Percentiles rank a stretch among this genome's conserved stretches.
phyloP scores from a whole-genome alignment of 495 filamentous ascomycete species.

The Aspergillus panamensis region DNA sequence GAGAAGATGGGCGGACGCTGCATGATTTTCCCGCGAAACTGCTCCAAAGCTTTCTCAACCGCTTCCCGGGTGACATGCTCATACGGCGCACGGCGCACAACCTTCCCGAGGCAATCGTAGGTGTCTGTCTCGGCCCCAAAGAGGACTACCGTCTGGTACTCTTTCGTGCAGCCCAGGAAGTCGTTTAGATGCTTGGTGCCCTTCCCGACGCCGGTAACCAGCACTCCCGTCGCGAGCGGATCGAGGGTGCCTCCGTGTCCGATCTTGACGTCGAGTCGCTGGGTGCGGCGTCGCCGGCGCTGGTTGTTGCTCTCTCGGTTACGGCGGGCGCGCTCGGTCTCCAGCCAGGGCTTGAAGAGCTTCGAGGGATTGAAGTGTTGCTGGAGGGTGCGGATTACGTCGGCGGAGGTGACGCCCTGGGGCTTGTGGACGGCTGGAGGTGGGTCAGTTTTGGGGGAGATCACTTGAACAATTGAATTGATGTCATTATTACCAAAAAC shows the following conservation, averaged over 20 bases:
- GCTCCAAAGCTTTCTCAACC: constrained; percentile 70
- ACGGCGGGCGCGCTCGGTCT: constrained; percentile 51
- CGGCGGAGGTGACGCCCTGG: constrained; percentile 73
- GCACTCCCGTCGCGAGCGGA: constrained; percentile 86
- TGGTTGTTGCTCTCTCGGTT: constrained; percentile 52
- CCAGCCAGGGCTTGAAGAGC: constrained; percentile 71
- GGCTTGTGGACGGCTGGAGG: constrained; percentile 89
- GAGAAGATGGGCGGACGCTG: constrained; percentile 91
- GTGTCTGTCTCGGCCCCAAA: constrained; percentile 93
- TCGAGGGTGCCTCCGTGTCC: constrained; percentile 96
- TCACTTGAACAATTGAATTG: neutral
- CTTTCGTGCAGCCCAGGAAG: constrained; percentile 86
- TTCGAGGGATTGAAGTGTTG: constrained; percentile 73
- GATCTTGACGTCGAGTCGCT: constrained; percentile 74
- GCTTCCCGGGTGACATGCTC: constrained; percentile 71
- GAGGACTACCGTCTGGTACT: constrained; percentile 81
- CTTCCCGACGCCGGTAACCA: constrained; percentile 80
- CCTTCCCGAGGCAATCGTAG: constrained; percentile 81
- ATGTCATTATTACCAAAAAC: constrained; percentile 56
- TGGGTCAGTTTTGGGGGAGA: neutral
- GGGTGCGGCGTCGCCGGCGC: constrained; percentile 51
- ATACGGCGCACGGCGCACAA: constrained; percentile 68
- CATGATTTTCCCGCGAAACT: constrained; percentile 82
- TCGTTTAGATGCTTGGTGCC: constrained; percentile 77
- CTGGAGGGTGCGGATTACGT: constrained; percentile 82